A percentile compares a stretch with the other conserved stretches of the same genome.
Conservation (phyloP, 129 eudicot species). For the Kitagawia praeruptora region DNA sequence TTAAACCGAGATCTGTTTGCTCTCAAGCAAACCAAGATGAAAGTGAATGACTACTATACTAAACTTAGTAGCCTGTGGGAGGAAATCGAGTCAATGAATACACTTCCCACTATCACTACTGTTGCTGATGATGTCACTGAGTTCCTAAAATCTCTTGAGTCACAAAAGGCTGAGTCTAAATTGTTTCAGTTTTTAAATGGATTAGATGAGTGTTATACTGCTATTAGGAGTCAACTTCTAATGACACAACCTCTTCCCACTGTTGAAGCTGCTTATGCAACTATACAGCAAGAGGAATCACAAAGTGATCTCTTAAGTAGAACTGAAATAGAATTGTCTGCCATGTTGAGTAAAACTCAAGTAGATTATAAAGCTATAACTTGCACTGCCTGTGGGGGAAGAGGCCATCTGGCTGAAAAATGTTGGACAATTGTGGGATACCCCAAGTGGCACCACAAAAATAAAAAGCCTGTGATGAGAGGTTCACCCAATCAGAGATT, state of each 20-base stretch:
- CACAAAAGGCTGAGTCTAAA: neutral
- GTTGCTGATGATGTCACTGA: too few relatives aligned
- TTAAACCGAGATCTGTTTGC: too few relatives aligned
- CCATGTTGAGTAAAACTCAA: neutral
- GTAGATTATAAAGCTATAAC: accelerated
- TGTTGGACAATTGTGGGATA: neutral
- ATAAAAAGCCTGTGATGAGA: neutral
- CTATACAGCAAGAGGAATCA: neutral
- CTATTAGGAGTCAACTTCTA: neutral
- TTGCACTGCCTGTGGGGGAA: neutral
- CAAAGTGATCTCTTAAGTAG: neutral
- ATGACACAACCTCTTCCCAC: neutral
- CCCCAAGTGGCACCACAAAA: neutral
- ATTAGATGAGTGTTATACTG: neutral
- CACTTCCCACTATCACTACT: too few relatives aligned
- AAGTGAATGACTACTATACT: too few relatives aligned
- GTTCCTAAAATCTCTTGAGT: neutral
- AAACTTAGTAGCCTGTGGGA: too few relatives aligned
- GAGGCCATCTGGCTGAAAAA: neutral
- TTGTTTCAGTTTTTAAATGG: neutral
- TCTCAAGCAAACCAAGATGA: too few relatives aligned
- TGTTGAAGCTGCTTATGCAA: neutral
- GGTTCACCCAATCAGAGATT: too few relatives aligned
- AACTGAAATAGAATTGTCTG: neutral
- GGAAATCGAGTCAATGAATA: too few relatives aligned